phyloP scores from a whole-genome alignment of 768 basidiomycete species.

The Kwoniella europaea region DNA sequence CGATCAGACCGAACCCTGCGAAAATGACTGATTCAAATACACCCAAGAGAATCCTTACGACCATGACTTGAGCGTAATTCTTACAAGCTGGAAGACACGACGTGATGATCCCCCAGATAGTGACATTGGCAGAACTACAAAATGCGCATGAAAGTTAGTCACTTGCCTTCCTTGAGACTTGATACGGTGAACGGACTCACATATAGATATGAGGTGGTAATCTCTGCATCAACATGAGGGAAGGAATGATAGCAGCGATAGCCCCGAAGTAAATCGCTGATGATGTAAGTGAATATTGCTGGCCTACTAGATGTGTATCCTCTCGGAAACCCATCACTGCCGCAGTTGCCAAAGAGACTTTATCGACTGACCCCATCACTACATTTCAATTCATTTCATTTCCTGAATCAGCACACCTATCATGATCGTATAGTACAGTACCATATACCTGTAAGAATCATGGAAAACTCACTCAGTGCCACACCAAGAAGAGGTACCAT shows the following conservation, averaged over 20 bases:
- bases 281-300: conserved; percentile 28
- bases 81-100: conserved; percentile 27
- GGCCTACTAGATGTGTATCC: conserved; percentile 37
- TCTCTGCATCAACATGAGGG: conserved; percentile 25
- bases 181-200: not conserved
- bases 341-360: conserved; percentile 40
- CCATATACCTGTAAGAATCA: not conserved
- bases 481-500: conserved; percentile 32
- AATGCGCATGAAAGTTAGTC: not conserved
- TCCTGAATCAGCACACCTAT: too few species aligned
- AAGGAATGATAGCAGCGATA: conserved; percentile 24
- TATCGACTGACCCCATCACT: conserved; percentile 41
- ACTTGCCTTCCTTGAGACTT: not conserved
- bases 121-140: conserved; percentile 33
- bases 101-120: conserved; percentile 40
- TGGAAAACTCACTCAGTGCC: conserved; percentile 12
- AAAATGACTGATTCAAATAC: conserved; percentile 43
- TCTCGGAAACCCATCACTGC: conserved; percentile 38
- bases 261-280: conserved; percentile 32
- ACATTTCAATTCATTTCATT: too few species aligned
- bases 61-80: conserved; percentile 30
- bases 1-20: conserved; percentile 61
- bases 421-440: too few species aligned
- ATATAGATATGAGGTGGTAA: conserved; percentile 31
- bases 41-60: conserved; percentile 41